Base-by-base conservation (phyloP, 345 rosid genomes). In the Nasturtium officinale region DNA sequence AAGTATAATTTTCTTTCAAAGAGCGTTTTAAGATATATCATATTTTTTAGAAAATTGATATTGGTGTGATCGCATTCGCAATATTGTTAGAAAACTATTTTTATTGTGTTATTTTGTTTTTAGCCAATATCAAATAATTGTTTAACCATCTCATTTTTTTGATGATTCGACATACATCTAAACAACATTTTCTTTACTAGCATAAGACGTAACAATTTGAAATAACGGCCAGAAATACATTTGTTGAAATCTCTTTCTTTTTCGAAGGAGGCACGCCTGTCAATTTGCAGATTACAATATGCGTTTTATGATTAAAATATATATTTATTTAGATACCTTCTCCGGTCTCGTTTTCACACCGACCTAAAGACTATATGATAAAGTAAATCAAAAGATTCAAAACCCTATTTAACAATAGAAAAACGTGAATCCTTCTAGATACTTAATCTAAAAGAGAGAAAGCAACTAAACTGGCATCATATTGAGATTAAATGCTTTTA, bases 271-370 rank as follows among this genome's bases (percentile, higher is more conserved):
- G 48, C 76, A 71, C 61, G 75, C 76, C 11, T 35, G 25, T 72
- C 69, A 18, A 40, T 75, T 68, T 61, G 37, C 23, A 30, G 20
- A 5, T 50, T 59, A 51, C 67, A 50, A 40, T 65, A 57, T 46
- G 37, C 46, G 15, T 74, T 28, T 40, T 8, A 21, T 40, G 5
- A 15, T 6, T 13, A 3, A 40, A n/a, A 45, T 17, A 12, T 15
- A 33, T 8, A 71, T 30, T 1, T 46, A 55, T 48, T 45, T 56
- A 18, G 64, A 75, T 68, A 61, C 79, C 74, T 43, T 75, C 74
- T 16, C 42, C 33, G 25, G 74, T 75, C 79, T 52, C 48, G 53
- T 52, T 60, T 75, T 75, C 69, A 75, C 74, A 75, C 73, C 55
- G 38, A 61, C 57, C 63, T 12, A 61, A n/a, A 66, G 28, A 13